Base-by-base conservation (phyloP, 352 stramenopile genomes). In the Pythium pyrilobum region DNA sequence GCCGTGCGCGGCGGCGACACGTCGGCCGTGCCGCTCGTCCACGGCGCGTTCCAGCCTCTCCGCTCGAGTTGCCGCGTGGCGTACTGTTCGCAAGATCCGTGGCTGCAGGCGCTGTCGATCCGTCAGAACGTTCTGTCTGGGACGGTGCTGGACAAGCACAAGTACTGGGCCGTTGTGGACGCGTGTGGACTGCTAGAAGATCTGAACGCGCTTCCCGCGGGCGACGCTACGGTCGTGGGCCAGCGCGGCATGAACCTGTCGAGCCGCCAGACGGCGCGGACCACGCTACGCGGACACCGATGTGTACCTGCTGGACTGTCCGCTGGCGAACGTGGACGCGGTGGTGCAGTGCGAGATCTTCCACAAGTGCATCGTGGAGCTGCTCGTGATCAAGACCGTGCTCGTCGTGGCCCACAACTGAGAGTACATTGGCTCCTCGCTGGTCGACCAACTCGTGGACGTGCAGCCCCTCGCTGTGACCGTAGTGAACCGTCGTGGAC, bases 51-150 rank as follows among this genome's bases (percentile, higher is more conserved):
- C 4, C 2, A n/a, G 4, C n/a, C 9, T n/a, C 5, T 52, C 18
- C 29, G 31, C 11, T 4, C 9, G 7, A 32, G 33, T n/a, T 33
- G 66, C 13, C 16, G 31, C 16, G 39, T 72, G 5, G 63, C 64
- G 13, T 90, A 87, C 56, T 86, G 69, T 36, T 66, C 80, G 12
- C 85, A 96, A 65, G 66, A 76, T 23, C 66, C 87, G 24, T 96
- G 93, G 66, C 96, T 98, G 27, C 74, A 96, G 50, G 97, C 97
- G 67, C 81, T 77, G 27, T 92, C 81, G 7, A 59, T 98, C 2
- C 65, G 71, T 11, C 79, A 96, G 21, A 98, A 98, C 66, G 89
- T 98, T 54, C 66, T 97, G n/a, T 98, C 97, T 64, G 84, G 86
- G 18, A 51, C 68, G 37, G 53, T 52, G 4, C 78, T 61, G 18